Evolutionary conservation across 2,329 filamentous ascomycete genomes (phyloP), one percentile per base, ranked within the genome.

Genomic region (Scedosporium dehoogii): DNA sequence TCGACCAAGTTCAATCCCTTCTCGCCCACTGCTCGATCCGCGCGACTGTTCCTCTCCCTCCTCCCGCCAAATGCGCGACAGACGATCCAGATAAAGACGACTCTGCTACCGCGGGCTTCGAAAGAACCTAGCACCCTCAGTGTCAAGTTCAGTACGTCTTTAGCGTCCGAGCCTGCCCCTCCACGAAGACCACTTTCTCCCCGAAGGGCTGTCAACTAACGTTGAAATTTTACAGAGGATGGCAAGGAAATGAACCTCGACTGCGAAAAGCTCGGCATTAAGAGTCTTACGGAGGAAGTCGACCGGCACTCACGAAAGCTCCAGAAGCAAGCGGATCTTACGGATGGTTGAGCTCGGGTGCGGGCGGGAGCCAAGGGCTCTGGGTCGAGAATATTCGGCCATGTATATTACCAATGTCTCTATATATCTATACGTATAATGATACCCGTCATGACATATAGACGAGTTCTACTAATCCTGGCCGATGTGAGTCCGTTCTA

Each of bases 1-100:
- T 86, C 83, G 70, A 88, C 91, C 67, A 86, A 85, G 73, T 97
- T 97, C 85, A 96, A 96, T 77, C 93, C 94, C 46, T 97, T 97
- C 83, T 89, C 86, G 29, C 77, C 83, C 25, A 81, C 83, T 73
- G 87, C 91, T 65, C 92, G 91, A 72, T 88, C 92, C 25, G 92
- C 91, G 46, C 88, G 94, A 53, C 82, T 96, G 60, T 94, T 97
- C 76, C 90, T 97, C 68, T 88, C 90, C 38, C 82, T 89, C 66
- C 85, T 99, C 38, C 91, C 93, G 9, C 85, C 92, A 51, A 86
- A 88, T 70, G 92, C 92, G 64, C 86, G 92, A 62, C 77, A 81
- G 62, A 82, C 79, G 61, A 91, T 96, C 80, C 84, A 86, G 70
- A 89, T 97, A 71, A 85, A 85, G 68, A 88, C 91, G 12, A 88